These are phyloP conservation scores for Periconia sp. DNA, from an alignment of 2,329 filamentous ascomycete species.

Conservation along the genomic window DNA sequence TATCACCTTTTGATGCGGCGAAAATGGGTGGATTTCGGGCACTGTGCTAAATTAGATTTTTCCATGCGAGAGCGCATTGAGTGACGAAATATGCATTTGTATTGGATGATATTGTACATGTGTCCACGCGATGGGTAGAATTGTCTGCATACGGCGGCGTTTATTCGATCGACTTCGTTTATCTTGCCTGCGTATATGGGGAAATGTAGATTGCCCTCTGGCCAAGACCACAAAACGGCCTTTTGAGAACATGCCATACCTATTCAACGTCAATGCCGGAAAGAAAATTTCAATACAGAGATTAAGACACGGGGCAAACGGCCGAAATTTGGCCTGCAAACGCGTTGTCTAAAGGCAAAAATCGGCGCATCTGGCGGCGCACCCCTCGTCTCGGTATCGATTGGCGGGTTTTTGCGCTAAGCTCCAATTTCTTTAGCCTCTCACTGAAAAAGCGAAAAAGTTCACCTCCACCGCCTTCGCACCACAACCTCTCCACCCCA, in stretches of 20 bases:
- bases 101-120: not conserved
- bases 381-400: constrained; percentile 11
- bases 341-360: not conserved
- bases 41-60: not conserved
- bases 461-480: constrained; percentile 27
- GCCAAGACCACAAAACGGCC: not conserved
- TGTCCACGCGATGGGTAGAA: too few species aligned
- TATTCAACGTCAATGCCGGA: not conserved
- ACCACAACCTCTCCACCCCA: constrained; percentile 32
- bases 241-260: not conserved
- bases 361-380: not conserved
- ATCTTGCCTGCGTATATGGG: not conserved
- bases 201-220: not conserved
- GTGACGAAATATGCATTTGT: not conserved
- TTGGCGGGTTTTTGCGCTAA: constrained; percentile 14
- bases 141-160: too few species aligned
- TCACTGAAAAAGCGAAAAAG: constrained; percentile 16
- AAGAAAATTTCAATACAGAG: not conserved
- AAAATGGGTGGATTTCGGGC: not conserved
- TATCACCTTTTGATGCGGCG: too few species aligned
- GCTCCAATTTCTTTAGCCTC: constrained; percentile 11
- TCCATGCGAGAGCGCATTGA: not conserved
- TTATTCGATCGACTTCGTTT: not conserved
- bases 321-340: not conserved
- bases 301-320: not conserved